Base-by-base conservation (phyloP, 2,329 filamentous ascomycete species). In the Colletotrichum lindemuthianum region DNA sequence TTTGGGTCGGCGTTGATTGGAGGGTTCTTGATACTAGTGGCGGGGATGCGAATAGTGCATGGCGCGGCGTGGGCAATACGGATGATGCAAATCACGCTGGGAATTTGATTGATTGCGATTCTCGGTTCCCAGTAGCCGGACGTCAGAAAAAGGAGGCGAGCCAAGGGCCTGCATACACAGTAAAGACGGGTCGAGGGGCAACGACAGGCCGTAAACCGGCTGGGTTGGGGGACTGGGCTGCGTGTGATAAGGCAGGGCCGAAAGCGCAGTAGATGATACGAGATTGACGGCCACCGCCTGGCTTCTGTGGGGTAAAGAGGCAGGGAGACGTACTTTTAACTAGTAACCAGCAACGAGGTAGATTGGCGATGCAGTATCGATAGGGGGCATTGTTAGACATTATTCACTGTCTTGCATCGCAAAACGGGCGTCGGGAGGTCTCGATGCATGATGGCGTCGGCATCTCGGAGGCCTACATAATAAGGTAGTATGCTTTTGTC, bases 231-330 rank as follows among this genome's bases (percentile, higher is more conserved):
- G 48, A 63, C 43, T 47, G 32, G 56, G 36, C 32, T 24, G 45
- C 44, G 57, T 40, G 39, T 64, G 60, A 64, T 50, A 64, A 53
- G 53, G 44, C 34, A 33, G 50, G 56, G 41, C 60, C 60, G 60
- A 64, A 60, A 64, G 60, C 60, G 60, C 60, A 64, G 57, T 24
- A n/a, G 54, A 50, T 45, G 55, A 54, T 60, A 54, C 60, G 60
- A 64, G 56, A 48, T 44, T 37, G 49, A 54, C 56, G 56, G 60
- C 47, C 56, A 49, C 49, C 43, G 56, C 54, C 36, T 49, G 55
- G 43, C 37, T 52, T 49, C 48, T 59, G 60, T 60, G 60, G 60
- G 56, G 60, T 44, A 59, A 16, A 6, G 36, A 24, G 55, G 36
- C 50, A 53, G 50, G 15, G 15, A 41, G 43, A 32, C 24, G 41